These are phyloP conservation scores for Arabidopsis suecica DNA, from an alignment of 345 rosid genomes.

Conservation along the genomic window DNA sequence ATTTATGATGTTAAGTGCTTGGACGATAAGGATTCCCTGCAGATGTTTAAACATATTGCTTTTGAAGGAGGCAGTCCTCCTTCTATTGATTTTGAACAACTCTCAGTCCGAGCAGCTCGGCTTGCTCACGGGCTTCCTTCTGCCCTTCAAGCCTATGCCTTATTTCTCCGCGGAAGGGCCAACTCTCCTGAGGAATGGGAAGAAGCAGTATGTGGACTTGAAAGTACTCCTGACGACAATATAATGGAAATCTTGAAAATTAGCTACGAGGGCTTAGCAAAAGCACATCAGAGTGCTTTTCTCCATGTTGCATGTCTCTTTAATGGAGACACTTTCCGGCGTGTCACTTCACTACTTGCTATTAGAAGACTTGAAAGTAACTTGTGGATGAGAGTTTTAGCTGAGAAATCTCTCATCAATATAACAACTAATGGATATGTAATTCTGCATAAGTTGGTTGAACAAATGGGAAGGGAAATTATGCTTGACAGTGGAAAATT, in stretches of 20 bases:
- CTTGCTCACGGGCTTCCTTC: conserved; percentile 45
- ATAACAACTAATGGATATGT: neutral
- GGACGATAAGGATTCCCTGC: conserved; percentile 2
- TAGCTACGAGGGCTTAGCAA: conserved; percentile 12
- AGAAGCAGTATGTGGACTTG: conserved; percentile 19
- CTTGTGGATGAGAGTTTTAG: conserved; percentile 15
- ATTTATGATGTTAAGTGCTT: conserved; percentile 27
- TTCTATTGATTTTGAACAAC: neutral
- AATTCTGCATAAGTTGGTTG: conserved; percentile 29
- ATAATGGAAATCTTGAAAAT: conserved; percentile 8
- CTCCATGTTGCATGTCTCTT: conserved; percentile 39
- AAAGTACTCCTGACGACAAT: conserved; percentile 1
- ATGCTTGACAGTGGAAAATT: neutral
- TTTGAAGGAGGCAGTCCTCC: neutral
- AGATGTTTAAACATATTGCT: conserved; percentile 28
- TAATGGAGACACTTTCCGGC: conserved; percentile 21
- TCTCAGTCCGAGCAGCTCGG: conserved; percentile 17
- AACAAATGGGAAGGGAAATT: conserved; percentile 36
- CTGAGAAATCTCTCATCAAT: conserved; percentile 33
- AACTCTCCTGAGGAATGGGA: conserved; percentile 28
- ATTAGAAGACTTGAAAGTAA: neutral
- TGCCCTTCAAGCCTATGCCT: conserved; percentile 41
- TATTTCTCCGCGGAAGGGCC: conserved; percentile 6
- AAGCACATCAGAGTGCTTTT: neutral
- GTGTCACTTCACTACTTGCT: neutral